A percentile compares a stretch with the other conserved stretches of the same genome.
Conservation (phyloP, 805 yeast species). For the Jamesozyma spencerorum region DNA sequence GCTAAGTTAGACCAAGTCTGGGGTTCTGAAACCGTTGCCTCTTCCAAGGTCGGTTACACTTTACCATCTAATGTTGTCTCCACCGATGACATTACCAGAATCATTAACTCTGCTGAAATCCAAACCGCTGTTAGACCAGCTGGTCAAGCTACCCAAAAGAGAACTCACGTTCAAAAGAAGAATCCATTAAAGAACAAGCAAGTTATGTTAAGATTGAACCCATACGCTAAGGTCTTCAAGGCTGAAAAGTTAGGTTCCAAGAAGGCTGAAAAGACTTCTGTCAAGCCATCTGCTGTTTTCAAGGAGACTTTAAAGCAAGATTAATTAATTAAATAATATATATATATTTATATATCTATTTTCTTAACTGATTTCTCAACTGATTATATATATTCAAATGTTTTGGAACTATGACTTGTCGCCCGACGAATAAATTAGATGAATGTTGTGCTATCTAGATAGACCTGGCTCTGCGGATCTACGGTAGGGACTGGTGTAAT, state of each 20-base stretch:
- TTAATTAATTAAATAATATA: conserved; percentile 22
- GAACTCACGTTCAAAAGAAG: conserved; percentile 94
- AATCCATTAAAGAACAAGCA: conserved; percentile 99
- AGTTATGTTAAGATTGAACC: conserved; percentile 96
- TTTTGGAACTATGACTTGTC: background rate
- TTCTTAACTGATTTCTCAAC: no score
- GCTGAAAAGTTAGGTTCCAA: conserved; percentile 82
- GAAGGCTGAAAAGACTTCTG: conserved; percentile 58
- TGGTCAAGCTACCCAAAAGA: conserved; percentile 88
- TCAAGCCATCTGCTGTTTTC: conserved; percentile 68
- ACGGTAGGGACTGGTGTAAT: no score
- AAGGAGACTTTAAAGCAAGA: conserved; percentile 56
- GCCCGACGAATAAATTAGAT: no score
- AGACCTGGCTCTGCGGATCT: no score
- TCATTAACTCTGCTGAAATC: conserved; percentile 98
- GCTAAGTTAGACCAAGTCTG: conserved; percentile 93
- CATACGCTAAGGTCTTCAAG: conserved; percentile 96
- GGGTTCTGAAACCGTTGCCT: conserved; percentile 83
- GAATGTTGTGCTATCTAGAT: no score
- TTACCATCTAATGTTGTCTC: conserved; percentile 92
- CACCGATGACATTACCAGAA: conserved; percentile 92
- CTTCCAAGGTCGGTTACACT: conserved; percentile 80
- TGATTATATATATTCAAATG: background rate
- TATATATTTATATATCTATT: conserved; percentile 1
- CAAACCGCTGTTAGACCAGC: conserved; percentile 96